Base-by-base conservation (phyloP, 768 basidiomycete species). In the Boletus pseudopeckii region DNA sequence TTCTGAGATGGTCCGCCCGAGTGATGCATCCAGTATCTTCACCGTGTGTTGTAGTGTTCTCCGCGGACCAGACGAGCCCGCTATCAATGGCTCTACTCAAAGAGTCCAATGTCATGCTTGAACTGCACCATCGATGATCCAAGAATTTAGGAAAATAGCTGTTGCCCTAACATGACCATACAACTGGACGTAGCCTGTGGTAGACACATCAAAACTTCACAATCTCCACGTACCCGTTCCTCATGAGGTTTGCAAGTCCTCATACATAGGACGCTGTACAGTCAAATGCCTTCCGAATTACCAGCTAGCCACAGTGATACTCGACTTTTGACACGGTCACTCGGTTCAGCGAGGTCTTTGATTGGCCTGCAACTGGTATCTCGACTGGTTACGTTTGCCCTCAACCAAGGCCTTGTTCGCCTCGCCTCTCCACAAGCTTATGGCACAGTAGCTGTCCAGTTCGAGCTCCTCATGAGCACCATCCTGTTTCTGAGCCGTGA, bases 401-500 rank as follows among this genome's bases (percentile, higher is more conserved):
- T 99, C 24, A 98, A 98, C 71, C 95, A 97, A 70, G 81, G 83
- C 0, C 78, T 98, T 13, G 77, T 98, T 38, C 85, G 92, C 1
- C 77, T 94, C 28, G 86, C 88, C 2, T 85, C 92, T 0, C 94
- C 95, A 1, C 81, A 82, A 33, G 88, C 86, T 14, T 95, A 92
- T 66, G 88, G 96, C 10, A 93, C 90, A 0, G 93, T 92, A 15
- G 83, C 92, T 0, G 89, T 99, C 56, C 95, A 97, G 63, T 93
- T 98, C 70, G 97, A 98, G 67, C 81, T 98, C 26, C 66, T 98
- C 24, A 79, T 90, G 43, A 90, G 87, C 60, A 93, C 93, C 11
- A 90, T 95, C 62, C 77, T 98, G 41, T 98, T 98, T 69, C 77
- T 98, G 8, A 86, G 88, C 33, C 79, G 97, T n/a, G 97, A 99